Percentiles rank a stretch among this genome's conserved stretches.
Evolutionary conservation across 202 grass and related monocot genomes (phyloP).

Genomic region (Saccharum hybrid): DNA sequence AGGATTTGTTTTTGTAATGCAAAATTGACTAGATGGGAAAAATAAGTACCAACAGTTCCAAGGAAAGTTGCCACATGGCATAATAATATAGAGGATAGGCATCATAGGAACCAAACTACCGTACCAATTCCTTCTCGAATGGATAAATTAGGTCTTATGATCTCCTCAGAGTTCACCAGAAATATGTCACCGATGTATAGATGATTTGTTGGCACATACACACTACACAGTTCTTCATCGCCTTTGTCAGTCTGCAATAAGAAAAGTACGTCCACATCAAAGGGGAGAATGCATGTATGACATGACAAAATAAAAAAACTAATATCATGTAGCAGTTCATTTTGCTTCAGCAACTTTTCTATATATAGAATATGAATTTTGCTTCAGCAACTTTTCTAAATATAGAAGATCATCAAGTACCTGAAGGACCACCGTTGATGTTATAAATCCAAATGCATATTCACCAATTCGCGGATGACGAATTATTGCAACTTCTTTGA

Average conservation of each 20-base stretch:
- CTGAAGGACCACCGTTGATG: slow-evolving; percentile 91
- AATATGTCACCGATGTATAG: slow-evolving; percentile 99
- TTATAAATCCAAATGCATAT: slow-evolving; percentile 99
- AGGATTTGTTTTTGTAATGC: neutral
- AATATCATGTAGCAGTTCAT: neutral
- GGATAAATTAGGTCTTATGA: slow-evolving; percentile 94
- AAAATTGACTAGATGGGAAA: neutral
- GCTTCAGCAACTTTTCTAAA: neutral
- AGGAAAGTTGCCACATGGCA: slow-evolving; percentile 10
- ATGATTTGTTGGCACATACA: slow-evolving; percentile 99
- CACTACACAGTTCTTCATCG: slow-evolving; percentile 94
- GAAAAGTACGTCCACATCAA: neutral
- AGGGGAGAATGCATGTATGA: neutral
- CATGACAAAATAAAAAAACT: neutral
- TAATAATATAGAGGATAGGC: slow-evolving; percentile 4
- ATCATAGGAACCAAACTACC: neutral
- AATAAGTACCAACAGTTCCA: slow-evolving; percentile 13
- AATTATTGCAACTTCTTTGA: slow-evolving; percentile 99
- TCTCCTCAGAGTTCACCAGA: slow-evolving; percentile 90
- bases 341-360: neutral
- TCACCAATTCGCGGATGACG: slow-evolving; percentile 94
- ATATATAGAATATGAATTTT: neutral
- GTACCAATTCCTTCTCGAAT: slow-evolving; percentile 96
- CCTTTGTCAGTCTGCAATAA: slow-evolving; percentile 81
- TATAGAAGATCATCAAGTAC: slow-evolving; percentile 48